Percentiles rank a stretch among this genome's conserved stretches.
Evolutionary conservation across 306 rosid genomes (phyloP).

Genomic region (Parietaria judaica): DNA sequence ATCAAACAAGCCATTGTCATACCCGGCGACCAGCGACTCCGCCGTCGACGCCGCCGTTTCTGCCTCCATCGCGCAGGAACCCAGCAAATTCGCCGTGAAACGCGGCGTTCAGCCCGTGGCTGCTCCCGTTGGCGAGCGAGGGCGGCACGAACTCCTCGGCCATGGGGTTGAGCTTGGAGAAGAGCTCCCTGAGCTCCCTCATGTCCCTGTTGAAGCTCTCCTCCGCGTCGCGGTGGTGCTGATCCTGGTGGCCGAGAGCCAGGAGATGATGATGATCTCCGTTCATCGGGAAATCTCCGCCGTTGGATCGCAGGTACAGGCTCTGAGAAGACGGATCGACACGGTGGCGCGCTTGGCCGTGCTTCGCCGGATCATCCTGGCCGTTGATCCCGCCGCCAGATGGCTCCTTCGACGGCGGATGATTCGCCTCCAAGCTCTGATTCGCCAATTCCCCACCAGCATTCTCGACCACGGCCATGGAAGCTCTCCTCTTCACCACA

Average conservation of each 20-base stretch:
- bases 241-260: background rate
- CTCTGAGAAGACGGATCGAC: conserved; percentile 17
- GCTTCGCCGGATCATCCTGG: conserved; percentile 32
- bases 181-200: conserved; percentile 35
- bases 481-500: background rate
- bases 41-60: conserved; percentile 19
- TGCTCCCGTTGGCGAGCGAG: conserved; percentile 16
- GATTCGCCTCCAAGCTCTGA: conserved; percentile 18
- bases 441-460: conserved; percentile 26
- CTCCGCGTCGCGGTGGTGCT: conserved; percentile 5
- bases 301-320: conserved; percentile 28
- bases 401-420: background rate
- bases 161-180: conserved; percentile 36
- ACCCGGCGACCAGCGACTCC: conserved; percentile 26
- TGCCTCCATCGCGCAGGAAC: conserved; percentile 4
- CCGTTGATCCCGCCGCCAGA: conserved; percentile 12
- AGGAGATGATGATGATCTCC: conserved; percentile 13
- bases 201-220: conserved; percentile 25
- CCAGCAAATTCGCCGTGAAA: conserved; percentile 13
- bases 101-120: conserved; percentile 22
- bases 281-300: conserved; percentile 24
- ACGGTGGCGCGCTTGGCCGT: conserved; percentile 10
- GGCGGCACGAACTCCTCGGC: conserved; percentile 38
- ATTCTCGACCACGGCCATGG: conserved; percentile 35
- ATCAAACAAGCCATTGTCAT: background rate